phyloP scores from a whole-genome alignment of 306 rosid genomes.

The Gastrolobium bilobum region DNA sequence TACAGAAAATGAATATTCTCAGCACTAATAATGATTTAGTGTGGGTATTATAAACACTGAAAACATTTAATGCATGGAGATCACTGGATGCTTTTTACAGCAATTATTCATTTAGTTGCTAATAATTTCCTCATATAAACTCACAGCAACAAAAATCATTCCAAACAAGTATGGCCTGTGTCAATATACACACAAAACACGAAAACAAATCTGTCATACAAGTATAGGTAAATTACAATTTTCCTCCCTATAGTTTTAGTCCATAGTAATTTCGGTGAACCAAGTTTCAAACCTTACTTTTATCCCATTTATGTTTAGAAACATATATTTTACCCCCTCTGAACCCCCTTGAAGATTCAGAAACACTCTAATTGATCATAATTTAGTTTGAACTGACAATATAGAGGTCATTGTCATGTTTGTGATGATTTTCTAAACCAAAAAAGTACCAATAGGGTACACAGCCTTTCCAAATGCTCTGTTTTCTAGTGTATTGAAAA shows the following conservation, averaged over 20 bases:
- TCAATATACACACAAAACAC: constrained; percentile 14
- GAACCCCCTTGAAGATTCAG: constrained; percentile 18
- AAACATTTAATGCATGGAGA: constrained; percentile 25
- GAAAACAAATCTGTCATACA: neutral
- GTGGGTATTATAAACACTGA: neutral
- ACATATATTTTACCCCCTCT: constrained; percentile 27
- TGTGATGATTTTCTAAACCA: neutral
- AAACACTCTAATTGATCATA: neutral
- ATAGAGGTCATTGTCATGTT: neutral
- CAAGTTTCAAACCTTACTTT: constrained; percentile 10
- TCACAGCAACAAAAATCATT: neutral
- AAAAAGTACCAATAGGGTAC: neutral
- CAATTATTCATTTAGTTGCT: constrained; percentile 26
- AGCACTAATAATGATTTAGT: constrained; percentile 27
- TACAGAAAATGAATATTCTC: constrained; percentile 32
- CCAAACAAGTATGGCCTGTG: constrained; percentile 21
- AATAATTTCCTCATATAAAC: constrained; percentile 8
- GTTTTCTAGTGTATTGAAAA: constrained; percentile 2
- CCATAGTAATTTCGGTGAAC: constrained; percentile 1
- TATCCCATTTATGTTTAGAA: constrained; percentile 21
- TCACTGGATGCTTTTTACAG: constrained; percentile 20
- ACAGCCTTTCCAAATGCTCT: neutral
- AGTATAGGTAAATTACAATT: neutral
- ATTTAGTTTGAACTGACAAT: constrained; percentile 35
- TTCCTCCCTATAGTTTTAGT: neutral